Evolutionary conservation across 805 yeast genomes (phyloP).

Genomic region (Nakazawaea peltata): DNA sequence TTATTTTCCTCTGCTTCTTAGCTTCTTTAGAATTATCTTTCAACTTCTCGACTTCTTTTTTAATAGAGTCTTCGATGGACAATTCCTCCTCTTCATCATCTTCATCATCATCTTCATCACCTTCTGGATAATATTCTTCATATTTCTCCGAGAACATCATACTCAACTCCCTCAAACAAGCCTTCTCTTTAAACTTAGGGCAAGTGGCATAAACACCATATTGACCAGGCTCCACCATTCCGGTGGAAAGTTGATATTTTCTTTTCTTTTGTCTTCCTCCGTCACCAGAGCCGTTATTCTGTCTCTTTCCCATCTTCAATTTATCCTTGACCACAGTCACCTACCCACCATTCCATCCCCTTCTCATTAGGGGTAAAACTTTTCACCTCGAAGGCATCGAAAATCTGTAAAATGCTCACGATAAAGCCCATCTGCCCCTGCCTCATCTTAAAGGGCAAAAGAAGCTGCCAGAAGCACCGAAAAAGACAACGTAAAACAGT

Average conservation of each 20-base stretch:
- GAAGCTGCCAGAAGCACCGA: no score
- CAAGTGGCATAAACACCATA: slow-evolving; percentile 89
- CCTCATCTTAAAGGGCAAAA: no score
- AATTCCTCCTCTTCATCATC: slow-evolving; percentile 33
- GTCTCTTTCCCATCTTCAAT: slow-evolving; percentile 7
- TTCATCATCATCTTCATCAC: slow-evolving; percentile 17
- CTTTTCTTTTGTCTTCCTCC: slow-evolving; percentile 1
- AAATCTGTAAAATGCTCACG: not conserved
- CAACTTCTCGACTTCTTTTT: slow-evolving; percentile 60
- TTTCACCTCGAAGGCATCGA: no score
- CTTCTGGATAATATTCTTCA: slow-evolving; percentile 36
- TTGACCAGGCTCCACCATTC: slow-evolving; percentile 73
- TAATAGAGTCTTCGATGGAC: slow-evolving; percentile 70
- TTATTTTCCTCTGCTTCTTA: slow-evolving; percentile 36
- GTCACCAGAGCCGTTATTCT: slow-evolving; percentile 1
- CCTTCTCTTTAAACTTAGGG: slow-evolving; percentile 68
- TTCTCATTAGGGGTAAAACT: no score
- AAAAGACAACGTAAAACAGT: no score
- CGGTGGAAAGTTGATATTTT: slow-evolving; percentile 36
- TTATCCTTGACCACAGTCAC: not conserved
- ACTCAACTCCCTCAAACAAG: slow-evolving; percentile 68
- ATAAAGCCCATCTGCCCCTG: not conserved
- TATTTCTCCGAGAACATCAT: slow-evolving; percentile 47
- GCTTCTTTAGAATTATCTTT: slow-evolving; percentile 31
- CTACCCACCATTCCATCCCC: no score